Evolutionary conservation across 768 basidiomycete species (phyloP).

Genomic region (Phaeotremella fagi): DNA sequence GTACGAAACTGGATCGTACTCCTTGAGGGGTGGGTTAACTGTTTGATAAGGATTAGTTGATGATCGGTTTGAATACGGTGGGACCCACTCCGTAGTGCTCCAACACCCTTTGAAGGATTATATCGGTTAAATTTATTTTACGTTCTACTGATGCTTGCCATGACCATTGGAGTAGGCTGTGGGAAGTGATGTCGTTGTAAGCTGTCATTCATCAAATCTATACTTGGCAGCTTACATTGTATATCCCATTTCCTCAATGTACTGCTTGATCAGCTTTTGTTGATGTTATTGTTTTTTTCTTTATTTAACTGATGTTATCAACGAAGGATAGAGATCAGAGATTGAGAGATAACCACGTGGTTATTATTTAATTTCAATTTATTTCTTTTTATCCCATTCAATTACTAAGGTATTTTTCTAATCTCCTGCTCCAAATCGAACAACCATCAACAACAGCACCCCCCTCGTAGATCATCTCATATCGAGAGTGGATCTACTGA

Average conservation of each 20-base stretch:
- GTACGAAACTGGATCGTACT: slow-evolving; percentile 34
- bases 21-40: slow-evolving; percentile 25
- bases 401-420: no score
- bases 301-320: no score
- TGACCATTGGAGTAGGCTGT: slow-evolving; percentile 36
- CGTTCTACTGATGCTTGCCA: slow-evolving; percentile 15
- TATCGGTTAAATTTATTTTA: slow-evolving; percentile 19
- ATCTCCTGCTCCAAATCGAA: no score
- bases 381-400: no score
- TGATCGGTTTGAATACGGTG: neutral
- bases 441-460: no score
- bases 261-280: no score
- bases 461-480: neutral
- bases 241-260: neutral
- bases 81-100: slow-evolving; percentile 33
- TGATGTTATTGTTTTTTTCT: no score
- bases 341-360: no score
- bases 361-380: no score
- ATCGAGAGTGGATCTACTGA: neutral
- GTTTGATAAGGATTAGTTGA: neutral
- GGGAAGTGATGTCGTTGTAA: neutral
- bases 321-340: no score
- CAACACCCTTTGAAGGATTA: slow-evolving; percentile 28
- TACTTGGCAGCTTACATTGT: neutral
- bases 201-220: no score